These are phyloP conservation scores for Heracleum sosnowskyi DNA, from an alignment of 129 eudicot species.

Conservation along the genomic window DNA sequence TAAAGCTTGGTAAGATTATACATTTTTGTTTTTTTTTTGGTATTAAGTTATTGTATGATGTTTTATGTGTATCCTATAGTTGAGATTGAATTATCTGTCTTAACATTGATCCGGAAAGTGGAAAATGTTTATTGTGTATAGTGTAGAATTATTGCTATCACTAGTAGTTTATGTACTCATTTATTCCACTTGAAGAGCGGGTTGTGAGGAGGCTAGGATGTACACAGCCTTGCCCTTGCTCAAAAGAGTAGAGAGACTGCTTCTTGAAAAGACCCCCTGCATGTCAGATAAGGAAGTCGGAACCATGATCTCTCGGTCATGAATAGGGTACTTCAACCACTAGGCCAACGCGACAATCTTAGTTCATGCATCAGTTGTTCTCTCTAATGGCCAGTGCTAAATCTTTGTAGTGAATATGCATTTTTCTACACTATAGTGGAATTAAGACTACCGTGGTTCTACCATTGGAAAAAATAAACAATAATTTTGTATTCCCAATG, in stretches of 20 bases:
- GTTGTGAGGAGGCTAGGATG: no score
- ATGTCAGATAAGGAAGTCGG: no score
- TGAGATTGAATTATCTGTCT: background rate
- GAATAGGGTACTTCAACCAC: no score
- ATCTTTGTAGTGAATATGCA: background rate
- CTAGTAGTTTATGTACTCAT: background rate
- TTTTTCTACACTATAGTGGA: background rate
- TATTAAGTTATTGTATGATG: background rate
- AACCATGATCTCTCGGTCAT: no score
- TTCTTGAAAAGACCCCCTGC: no score
- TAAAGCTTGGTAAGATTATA: conserved; percentile 62
- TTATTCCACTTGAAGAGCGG: no score
- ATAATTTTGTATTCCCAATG: background rate
- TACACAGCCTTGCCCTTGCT: no score
- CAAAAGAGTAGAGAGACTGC: no score
- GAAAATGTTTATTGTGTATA: background rate
- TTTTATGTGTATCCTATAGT: background rate
- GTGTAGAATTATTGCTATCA: background rate
- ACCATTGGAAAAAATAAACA: background rate
- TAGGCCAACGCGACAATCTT: background rate
- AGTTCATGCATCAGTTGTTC: background rate
- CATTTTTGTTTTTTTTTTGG: background rate
- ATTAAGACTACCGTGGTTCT: background rate
- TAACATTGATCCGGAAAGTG: background rate
- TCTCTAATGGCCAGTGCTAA: background rate